Percentiles rank a stretch among this genome's conserved stretches.
Evolutionary conservation across 106 monocot species (phyloP).

Genomic region (Dioscorea alata): DNA sequence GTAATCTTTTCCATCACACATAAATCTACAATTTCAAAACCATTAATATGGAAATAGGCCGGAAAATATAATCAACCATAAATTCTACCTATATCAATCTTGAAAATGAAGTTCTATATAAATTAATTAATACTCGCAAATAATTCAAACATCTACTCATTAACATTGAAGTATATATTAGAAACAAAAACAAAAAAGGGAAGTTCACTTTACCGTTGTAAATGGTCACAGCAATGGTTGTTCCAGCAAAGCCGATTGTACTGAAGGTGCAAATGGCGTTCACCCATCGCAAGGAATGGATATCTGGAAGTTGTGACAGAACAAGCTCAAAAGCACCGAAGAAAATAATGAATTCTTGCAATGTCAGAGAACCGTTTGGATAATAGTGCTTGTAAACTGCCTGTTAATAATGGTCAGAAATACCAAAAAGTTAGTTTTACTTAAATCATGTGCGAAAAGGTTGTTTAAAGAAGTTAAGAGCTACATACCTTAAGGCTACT

Average conservation of each 20-base stretch:
- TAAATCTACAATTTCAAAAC: too few relatives aligned
- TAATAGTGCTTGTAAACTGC: conserved; percentile 46
- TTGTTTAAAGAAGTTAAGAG: not conserved
- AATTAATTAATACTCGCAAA: too few relatives aligned
- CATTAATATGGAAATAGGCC: too few relatives aligned
- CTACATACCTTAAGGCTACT: conserved; percentile 40
- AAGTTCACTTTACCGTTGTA: conserved; percentile 51
- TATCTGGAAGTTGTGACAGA: conserved; percentile 44
- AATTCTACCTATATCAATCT: too few relatives aligned
- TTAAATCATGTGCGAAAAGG: not conserved
- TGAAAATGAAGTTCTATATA: too few relatives aligned
- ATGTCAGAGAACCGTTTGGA: conserved; percentile 25
- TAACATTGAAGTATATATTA: too few relatives aligned
- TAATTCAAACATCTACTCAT: too few relatives aligned
- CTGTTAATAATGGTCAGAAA: conserved; percentile 15
- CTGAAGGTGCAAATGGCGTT: conserved; percentile 43
- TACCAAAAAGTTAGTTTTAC: not conserved
- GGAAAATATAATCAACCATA: too few relatives aligned
- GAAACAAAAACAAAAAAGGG: not conserved
- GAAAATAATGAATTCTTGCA: conserved; percentile 50
- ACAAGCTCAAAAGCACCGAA: conserved; percentile 41
- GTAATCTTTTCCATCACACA: too few relatives aligned
- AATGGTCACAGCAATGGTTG: conserved; percentile 40
- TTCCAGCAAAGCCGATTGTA: conserved; percentile 42
- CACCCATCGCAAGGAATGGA: conserved; percentile 50